A percentile compares a stretch with the other conserved stretches of the same genome.
Evolutionary conservation across 306 rosid species (phyloP).

Genomic region (Cicer cuneatum): DNA sequence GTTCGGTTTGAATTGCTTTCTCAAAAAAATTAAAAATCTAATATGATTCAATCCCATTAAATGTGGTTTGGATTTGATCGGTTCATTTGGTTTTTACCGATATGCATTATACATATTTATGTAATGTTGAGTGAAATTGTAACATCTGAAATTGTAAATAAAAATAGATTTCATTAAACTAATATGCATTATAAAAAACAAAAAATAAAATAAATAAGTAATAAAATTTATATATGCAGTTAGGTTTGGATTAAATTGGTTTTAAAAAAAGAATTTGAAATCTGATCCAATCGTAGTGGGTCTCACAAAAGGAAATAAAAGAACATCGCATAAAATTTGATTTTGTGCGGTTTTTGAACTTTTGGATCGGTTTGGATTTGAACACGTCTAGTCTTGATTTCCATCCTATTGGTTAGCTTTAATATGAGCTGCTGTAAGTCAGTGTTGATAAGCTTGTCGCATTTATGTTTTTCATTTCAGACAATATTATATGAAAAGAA

Average conservation of each 20-base stretch:
- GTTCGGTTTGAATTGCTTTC: background rate
- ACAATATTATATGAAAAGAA: constrained; percentile 29
- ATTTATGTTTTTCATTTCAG: constrained; percentile 28
- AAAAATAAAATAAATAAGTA: background rate
- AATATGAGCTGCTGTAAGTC: constrained; percentile 34
- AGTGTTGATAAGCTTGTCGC: constrained; percentile 24
- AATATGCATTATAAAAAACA: background rate
- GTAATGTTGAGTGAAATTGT: background rate
- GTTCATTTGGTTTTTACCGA: background rate
- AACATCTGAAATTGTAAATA: background rate
- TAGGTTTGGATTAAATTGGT: background rate
- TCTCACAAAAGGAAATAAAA: background rate
- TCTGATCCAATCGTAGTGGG: background rate
- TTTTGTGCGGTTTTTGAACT: background rate
- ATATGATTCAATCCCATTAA: background rate
- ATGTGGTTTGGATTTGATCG: background rate
- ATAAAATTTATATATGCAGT: background rate
- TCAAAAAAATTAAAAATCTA: background rate
- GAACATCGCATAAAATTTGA: background rate
- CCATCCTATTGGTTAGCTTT: constrained; percentile 3
- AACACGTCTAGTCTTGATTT: background rate
- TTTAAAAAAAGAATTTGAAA: background rate
- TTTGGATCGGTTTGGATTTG: background rate
- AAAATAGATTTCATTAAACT: background rate
- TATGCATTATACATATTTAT: background rate